phyloP scores from a whole-genome alignment of 768 basidiomycete genomes.

The Trametes elegans region DNA sequence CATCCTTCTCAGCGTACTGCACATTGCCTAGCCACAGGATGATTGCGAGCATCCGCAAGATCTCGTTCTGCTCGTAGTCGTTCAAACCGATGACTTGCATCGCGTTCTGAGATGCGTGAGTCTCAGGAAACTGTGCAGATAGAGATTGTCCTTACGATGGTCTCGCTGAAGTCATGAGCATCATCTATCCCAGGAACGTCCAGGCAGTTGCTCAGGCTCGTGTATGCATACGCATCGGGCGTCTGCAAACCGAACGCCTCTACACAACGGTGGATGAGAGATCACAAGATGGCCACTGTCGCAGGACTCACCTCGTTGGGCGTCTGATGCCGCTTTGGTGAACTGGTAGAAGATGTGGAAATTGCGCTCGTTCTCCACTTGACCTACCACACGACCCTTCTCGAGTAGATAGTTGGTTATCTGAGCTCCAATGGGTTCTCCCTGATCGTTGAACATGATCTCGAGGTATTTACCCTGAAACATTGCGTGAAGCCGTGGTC shows the following conservation, averaged over 20 bases:
- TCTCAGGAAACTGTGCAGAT: not conserved
- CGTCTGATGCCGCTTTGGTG: constrained; percentile 89
- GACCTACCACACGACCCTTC: constrained; percentile 95
- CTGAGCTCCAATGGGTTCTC: constrained; percentile 95
- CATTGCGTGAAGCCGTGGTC: constrained; percentile 8
- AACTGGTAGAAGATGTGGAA: constrained; percentile 99
- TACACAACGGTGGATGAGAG: constrained; percentile 31
- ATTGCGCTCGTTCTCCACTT: constrained; percentile 93
- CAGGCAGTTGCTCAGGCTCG: constrained; percentile 87
- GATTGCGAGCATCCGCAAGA: constrained; percentile 88
- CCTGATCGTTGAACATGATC: constrained; percentile 95
- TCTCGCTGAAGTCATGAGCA: constrained; percentile 81
- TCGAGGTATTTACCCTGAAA: constrained; percentile 95
- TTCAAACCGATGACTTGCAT: constrained; percentile 93
- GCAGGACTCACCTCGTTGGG: constrained; percentile 70
- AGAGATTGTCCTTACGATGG: constrained; percentile 56
- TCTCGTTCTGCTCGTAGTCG: constrained; percentile 82
- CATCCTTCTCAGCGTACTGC: constrained; percentile 83
- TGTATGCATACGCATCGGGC: constrained; percentile 94
- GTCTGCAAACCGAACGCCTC: constrained; percentile 95
- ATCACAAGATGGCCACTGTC: not conserved
- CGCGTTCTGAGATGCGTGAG: constrained; percentile 57
- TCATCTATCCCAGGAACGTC: constrained; percentile 92
- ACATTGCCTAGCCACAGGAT: constrained; percentile 97
- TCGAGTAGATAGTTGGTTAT: constrained; percentile 98